Evolutionary conservation across 2,329 filamentous ascomycete genomes (phyloP).

Genomic region (Chaetomium olivaceum): DNA sequence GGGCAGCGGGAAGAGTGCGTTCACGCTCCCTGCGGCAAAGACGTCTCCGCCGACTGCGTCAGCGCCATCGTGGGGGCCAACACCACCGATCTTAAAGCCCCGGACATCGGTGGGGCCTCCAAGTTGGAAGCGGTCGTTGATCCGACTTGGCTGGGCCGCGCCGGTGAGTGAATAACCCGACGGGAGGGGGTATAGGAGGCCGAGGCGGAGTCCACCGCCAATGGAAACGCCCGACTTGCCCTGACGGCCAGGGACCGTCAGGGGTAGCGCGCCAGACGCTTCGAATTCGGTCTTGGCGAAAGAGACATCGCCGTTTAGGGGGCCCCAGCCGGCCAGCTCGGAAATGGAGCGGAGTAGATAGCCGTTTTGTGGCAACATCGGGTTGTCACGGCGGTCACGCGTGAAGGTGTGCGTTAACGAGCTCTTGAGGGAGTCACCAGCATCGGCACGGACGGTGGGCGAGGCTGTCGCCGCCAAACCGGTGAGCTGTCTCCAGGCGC

Average conservation of each 20-base stretch:
- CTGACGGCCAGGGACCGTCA: constrained; percentile 65
- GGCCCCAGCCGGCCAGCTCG: constrained; percentile 85
- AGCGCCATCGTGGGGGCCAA: constrained; percentile 81
- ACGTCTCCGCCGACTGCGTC: constrained; percentile 91
- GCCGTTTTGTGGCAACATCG: constrained; percentile 78
- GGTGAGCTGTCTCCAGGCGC: constrained; percentile 86
- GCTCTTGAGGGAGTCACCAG: constrained; percentile 89
- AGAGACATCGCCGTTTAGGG: constrained; percentile 83
- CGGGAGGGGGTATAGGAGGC: constrained; percentile 79
- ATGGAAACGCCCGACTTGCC: constrained; percentile 77
- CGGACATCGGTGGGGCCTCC: constrained; percentile 93
- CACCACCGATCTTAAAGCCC: constrained; percentile 84
- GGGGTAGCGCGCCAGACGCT: constrained; percentile 70
- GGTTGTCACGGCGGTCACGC: constrained; percentile 78
- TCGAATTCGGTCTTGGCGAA: constrained; percentile 93
- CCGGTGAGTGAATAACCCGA: constrained; percentile 55
- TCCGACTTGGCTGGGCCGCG: constrained; percentile 66
- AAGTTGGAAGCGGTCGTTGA: constrained; percentile 94
- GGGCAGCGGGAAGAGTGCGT: constrained; percentile 82
- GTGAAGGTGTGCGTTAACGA: constrained; percentile 79
- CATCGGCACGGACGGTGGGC: constrained; percentile 77
- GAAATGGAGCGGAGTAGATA: constrained; percentile 76
- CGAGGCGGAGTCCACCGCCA: constrained; percentile 77
- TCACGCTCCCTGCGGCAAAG: constrained; percentile 85
- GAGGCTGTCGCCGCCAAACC: constrained; percentile 74